A percentile compares a stretch with the other conserved stretches of the same genome.
These are phyloP conservation scores for Linum trigynum DNA, from an alignment of 345 rosid genomes.

Conservation along the genomic window DNA sequence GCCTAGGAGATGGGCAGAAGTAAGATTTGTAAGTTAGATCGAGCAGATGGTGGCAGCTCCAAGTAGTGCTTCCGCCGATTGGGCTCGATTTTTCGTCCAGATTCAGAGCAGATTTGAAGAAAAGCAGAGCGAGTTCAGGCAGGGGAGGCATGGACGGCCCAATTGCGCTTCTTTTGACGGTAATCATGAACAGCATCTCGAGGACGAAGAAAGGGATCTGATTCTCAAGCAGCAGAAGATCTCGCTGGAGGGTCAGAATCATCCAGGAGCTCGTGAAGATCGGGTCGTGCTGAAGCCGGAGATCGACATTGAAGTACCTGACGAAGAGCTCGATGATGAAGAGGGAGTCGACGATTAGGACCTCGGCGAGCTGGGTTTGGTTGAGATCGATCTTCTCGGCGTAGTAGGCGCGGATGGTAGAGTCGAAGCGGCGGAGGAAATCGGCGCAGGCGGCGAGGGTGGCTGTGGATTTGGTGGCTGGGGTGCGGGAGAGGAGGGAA, in stretches of 20 bases:
- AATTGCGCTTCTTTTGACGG: neutral
- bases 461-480: neutral
- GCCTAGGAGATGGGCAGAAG: neutral
- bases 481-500: neutral
- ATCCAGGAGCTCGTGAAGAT: neutral
- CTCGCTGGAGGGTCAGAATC: neutral
- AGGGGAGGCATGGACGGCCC: neutral
- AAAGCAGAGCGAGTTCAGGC: neutral
- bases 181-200: neutral
- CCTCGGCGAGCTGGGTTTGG: neutral
- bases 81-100: neutral
- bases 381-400: neutral
- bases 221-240: neutral
- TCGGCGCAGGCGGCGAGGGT: neutral
- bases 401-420: neutral
- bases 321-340: slow-evolving; percentile 3
- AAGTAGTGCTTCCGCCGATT: neutral
- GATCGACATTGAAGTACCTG: neutral
- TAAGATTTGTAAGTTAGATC: neutral
- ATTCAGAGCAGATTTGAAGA: neutral
- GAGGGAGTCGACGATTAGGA: neutral
- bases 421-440: neutral
- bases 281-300: neutral
- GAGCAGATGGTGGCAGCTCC: neutral
- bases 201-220: slow-evolving; percentile 2